Percentiles rank a stretch among this genome's conserved stretches.
Conservation (phyloP, 2,329 filamentous ascomycete genomes). For the Colletotrichum sidae region DNA sequence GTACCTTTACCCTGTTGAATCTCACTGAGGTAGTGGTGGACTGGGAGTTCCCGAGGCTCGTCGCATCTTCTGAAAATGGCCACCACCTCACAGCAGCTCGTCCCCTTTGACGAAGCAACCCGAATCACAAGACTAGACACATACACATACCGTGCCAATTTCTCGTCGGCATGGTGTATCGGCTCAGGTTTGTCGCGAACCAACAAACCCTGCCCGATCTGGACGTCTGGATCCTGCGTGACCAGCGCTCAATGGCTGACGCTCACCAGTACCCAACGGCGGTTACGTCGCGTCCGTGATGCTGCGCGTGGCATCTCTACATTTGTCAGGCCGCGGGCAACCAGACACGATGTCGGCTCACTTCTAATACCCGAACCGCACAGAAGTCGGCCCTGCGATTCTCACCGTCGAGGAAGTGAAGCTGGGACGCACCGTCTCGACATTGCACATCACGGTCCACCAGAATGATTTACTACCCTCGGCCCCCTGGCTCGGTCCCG, state of each 20-base stretch:
- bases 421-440: constrained; percentile 53
- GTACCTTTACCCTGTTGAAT: too few relatives aligned
- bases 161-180: constrained; percentile 41
- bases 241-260: background rate
- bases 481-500: constrained; percentile 50
- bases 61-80: background rate
- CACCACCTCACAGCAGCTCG: constrained; percentile 11
- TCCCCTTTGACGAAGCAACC: constrained; percentile 41
- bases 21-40: too few relatives aligned
- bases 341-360: constrained; percentile 53
- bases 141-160: constrained; percentile 41
- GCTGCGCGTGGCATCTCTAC: constrained; percentile 48
- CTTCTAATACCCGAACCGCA: constrained; percentile 55
- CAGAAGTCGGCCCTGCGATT: constrained; percentile 50
- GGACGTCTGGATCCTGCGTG: background rate
- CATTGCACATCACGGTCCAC: constrained; percentile 55
- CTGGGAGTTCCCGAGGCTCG: too few relatives aligned
- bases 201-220: background rate
- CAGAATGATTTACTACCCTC: constrained; percentile 49
- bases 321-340: constrained; percentile 49
- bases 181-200: constrained; percentile 38
- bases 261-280: constrained; percentile 55
- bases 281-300: constrained; percentile 58
- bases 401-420: constrained; percentile 56
- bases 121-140: constrained; percentile 39